phyloP scores from a whole-genome alignment of 2,329 filamentous ascomycete genomes.

The Xylaria sp. region DNA sequence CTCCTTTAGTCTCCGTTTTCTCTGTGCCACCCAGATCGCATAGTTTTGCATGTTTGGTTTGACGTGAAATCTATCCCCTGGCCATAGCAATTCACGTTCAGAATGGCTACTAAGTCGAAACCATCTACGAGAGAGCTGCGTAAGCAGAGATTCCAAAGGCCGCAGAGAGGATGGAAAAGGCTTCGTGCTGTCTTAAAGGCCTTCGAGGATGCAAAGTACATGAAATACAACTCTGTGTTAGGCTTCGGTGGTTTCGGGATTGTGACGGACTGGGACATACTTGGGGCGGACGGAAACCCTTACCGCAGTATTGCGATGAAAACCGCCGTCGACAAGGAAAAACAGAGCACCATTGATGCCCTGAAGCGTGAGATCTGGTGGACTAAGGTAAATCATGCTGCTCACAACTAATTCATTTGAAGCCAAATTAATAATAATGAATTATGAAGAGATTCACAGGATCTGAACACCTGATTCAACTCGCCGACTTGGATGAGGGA shows the following conservation, averaged over 20 bases:
- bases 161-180: constrained; percentile 27
- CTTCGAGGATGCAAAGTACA: not conserved
- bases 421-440: not conserved
- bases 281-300: not conserved
- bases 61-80: not conserved
- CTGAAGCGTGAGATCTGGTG: constrained; percentile 25
- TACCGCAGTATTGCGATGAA: constrained; percentile 21
- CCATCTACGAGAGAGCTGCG: not conserved
- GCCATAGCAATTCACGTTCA: not conserved
- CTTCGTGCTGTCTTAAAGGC: not conserved
- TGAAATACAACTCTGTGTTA: constrained; percentile 24
- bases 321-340: not conserved
- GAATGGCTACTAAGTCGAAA: not conserved
- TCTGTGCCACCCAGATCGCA: not conserved
- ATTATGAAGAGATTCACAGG: constrained; percentile 23
- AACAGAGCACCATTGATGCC: fast-evolving
- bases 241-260: constrained; percentile 32
- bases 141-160: not conserved
- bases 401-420: not conserved
- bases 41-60: not conserved
- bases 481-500: constrained; percentile 10
- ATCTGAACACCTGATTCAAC: constrained; percentile 29
- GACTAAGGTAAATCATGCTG: constrained; percentile 16
- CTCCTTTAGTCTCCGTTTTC: not conserved
- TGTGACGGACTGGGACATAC: constrained; percentile 20